Percentiles rank a stretch among this genome's conserved stretches.
These are phyloP conservation scores for Citrus mangshanensis DNA, from an alignment of 345 rosid species.

Conservation along the genomic window DNA sequence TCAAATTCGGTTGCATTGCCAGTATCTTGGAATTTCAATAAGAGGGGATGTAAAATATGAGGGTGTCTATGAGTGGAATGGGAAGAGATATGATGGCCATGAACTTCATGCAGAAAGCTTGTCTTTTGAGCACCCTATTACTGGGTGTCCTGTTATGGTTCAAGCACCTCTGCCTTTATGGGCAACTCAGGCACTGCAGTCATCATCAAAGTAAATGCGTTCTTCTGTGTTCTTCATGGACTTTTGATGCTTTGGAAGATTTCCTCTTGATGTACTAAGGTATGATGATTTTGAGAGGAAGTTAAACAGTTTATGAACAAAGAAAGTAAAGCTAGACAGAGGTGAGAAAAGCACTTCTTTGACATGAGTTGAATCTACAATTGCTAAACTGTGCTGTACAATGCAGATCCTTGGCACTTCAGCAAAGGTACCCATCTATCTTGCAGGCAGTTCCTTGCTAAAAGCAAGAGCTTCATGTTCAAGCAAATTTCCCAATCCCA, in stretches of 20 bases:
- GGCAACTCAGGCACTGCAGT: conserved; percentile 34
- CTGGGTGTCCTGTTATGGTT: conserved; percentile 38
- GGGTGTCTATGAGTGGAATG: conserved; percentile 76
- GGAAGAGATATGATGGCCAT: conserved; percentile 51
- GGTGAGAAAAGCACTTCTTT: not conserved
- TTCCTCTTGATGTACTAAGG: not conserved
- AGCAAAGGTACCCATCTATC: not conserved
- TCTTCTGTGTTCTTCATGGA: not conserved
- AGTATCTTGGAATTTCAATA: conserved; percentile 72
- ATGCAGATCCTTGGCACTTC: not conserved
- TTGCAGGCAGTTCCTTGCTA: not conserved
- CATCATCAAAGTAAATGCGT: conserved; percentile 16
- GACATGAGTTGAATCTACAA: not conserved
- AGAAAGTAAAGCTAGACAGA: not conserved
- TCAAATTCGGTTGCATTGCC: conserved; percentile 92
- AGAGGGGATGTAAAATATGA: conserved; percentile 88
- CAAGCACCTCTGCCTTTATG: conserved; percentile 69
- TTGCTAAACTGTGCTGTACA: not conserved
- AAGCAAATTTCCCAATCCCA: not conserved
- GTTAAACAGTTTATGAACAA: not conserved
- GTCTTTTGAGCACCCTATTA: conserved; percentile 70
- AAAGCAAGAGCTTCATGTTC: not conserved
- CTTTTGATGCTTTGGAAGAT: not conserved
- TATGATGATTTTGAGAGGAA: not conserved
- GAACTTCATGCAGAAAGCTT: conserved; percentile 87